Evolutionary conservation across 305 asterid genomes (phyloP).

Genomic region (Fraxinus xanthoxyloides): DNA sequence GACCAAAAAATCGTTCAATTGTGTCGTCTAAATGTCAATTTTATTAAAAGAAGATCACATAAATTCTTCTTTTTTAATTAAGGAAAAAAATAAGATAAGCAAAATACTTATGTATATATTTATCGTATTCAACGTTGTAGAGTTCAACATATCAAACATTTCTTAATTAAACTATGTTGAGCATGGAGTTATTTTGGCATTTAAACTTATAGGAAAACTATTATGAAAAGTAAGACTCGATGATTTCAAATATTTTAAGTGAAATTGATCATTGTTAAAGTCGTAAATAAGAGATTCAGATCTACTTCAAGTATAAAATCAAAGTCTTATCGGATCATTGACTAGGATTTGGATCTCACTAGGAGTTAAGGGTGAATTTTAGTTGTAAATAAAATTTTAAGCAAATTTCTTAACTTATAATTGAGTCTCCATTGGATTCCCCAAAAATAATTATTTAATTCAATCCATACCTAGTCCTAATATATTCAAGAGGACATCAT

Average conservation of each 20-base stretch:
- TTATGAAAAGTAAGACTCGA: not conserved
- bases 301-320: not conserved
- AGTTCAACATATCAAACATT: not conserved
- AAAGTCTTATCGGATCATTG: not conserved
- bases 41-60: not conserved
- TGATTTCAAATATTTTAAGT: not conserved
- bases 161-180: not conserved
- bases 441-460: not conserved
- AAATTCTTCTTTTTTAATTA: not conserved
- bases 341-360: not conserved
- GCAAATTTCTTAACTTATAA: not conserved
- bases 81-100: not conserved
- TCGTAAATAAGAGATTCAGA: not conserved
- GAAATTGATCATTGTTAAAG: not conserved
- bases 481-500: not conserved
- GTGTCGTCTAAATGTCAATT: not conserved
- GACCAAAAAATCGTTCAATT: not conserved
- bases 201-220: not conserved
- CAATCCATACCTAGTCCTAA: not conserved
- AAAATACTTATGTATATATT: not conserved
- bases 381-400: not conserved
- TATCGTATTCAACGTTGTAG: too few relatives aligned
- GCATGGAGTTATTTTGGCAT: not conserved
- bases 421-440: not conserved
- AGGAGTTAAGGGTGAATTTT: not conserved